phyloP scores from a whole-genome alignment of 2,329 filamentous ascomycete species.

The Trichophyton verrucosum region DNA sequence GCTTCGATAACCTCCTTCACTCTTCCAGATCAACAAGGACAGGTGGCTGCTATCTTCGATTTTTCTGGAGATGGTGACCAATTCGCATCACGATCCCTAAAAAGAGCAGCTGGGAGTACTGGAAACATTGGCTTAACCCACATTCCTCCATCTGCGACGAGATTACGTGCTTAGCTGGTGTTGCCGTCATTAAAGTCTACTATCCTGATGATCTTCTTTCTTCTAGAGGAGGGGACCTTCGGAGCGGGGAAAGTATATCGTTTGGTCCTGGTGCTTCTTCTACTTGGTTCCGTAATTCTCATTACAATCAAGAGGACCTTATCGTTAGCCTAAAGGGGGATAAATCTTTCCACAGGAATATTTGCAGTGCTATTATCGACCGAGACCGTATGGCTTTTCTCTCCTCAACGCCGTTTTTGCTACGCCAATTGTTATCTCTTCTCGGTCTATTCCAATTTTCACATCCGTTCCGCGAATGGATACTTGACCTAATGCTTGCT shows the following conservation, averaged over 20 bases:
- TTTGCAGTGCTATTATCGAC: conserved; percentile 5
- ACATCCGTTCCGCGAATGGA: background rate
- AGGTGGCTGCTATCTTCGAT: conserved; percentile 1
- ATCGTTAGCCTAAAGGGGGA: background rate
- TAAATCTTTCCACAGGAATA: background rate
- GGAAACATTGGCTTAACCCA: background rate
- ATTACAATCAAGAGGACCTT: background rate
- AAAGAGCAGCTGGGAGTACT: conserved; percentile 2
- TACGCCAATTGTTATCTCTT: background rate
- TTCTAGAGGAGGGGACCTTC: background rate
- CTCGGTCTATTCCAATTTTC: background rate
- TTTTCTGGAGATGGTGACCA: background rate
- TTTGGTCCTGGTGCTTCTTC: background rate
- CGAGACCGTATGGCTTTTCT: conserved; percentile 1
- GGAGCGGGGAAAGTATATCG: background rate
- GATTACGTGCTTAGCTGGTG: background rate
- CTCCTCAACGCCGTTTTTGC: background rate
- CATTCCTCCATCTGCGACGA: background rate
- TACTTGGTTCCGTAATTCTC: background rate
- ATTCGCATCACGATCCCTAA: background rate
- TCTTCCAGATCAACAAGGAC: background rate
- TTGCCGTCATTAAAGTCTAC: background rate
- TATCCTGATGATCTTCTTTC: background rate
- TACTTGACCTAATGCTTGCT: conserved; percentile 3
- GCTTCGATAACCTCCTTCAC: background rate